Percentiles rank a stretch among this genome's conserved stretches.
Conservation (phyloP, 23 red algal genomes). For the Gracilaria vermiculophylla region DNA sequence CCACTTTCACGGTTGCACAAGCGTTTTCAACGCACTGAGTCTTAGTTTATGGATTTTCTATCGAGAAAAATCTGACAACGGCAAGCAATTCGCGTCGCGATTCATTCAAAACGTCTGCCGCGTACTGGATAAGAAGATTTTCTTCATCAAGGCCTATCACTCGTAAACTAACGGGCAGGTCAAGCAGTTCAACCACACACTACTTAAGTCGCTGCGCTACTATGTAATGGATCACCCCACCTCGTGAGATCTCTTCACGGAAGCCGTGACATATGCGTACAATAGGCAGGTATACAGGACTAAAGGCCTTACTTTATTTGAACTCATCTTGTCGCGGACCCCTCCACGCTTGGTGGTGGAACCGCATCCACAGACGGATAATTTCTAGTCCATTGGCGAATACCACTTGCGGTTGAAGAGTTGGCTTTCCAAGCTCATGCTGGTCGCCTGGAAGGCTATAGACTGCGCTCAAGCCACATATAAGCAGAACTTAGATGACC, state of each 20-base stretch:
- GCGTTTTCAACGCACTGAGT: background rate
- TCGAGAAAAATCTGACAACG: background rate
- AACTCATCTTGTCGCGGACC: background rate
- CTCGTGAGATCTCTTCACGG: too few relatives aligned
- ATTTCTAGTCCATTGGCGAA: too few relatives aligned
- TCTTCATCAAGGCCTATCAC: background rate
- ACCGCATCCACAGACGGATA: too few relatives aligned
- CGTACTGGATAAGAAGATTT: background rate
- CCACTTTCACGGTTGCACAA: too few relatives aligned
- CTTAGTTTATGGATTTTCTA: background rate
- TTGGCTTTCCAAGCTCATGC: too few relatives aligned
- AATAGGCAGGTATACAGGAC: background rate
- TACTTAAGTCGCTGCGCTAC: background rate
- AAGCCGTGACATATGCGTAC: too few relatives aligned
- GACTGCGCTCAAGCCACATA: too few relatives aligned
- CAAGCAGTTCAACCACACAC: background rate
- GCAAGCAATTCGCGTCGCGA: background rate
- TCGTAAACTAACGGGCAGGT: slow-evolving; percentile 5
- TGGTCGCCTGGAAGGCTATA: too few relatives aligned
- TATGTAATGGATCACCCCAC: too few relatives aligned
- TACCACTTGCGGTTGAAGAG: too few relatives aligned
- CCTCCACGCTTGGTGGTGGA: background rate
- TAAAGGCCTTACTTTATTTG: background rate
- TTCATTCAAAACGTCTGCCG: slow-evolving; percentile 13
- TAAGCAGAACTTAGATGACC: too few relatives aligned